phyloP scores from a whole-genome alignment of 2,329 filamentous ascomycete genomes.

The Arthrocladium fulminans region DNA sequence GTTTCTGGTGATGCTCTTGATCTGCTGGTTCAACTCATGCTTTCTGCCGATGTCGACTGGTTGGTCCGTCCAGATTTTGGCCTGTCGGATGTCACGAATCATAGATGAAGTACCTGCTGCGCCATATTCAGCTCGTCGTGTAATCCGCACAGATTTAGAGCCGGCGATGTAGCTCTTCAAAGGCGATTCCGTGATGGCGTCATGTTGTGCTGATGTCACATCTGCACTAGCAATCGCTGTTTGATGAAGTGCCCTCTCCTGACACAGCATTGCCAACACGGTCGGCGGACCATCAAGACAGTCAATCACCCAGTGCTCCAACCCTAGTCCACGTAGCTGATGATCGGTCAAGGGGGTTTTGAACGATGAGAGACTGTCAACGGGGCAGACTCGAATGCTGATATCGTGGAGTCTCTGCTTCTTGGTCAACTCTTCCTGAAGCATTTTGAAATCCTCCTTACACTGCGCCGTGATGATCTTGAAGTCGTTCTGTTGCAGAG shows the following conservation, averaged over 20 bases:
- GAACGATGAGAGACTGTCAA: conserved; percentile 45
- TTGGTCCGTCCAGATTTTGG: conserved; percentile 66
- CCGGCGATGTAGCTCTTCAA: conserved; percentile 65
- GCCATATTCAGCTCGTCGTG: conserved; percentile 71
- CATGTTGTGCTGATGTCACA: conserved; percentile 58
- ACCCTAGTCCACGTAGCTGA: conserved; percentile 51
- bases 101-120: conserved; percentile 61
- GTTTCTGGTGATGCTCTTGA: conserved; percentile 28
- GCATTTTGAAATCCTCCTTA: conserved; percentile 61
- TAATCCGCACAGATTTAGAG: conserved; percentile 54
- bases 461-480: conserved; percentile 66
- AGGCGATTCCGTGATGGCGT: conserved; percentile 50
- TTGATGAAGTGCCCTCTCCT: conserved; percentile 58
- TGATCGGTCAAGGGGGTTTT: conserved; percentile 46
- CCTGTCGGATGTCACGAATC: conserved; percentile 52
- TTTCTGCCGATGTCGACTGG: conserved; percentile 57
- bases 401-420: conserved; percentile 60
- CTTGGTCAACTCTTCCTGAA: conserved; percentile 58
- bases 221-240: conserved; percentile 57
- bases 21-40: conserved; percentile 30
- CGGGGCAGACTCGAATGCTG: conserved; percentile 50
- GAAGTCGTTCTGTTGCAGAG: conserved; percentile 47
- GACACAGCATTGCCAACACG: conserved; percentile 81
- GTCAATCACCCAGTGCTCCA: conserved; percentile 74
- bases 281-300: conserved; percentile 70